These are phyloP conservation scores for Scenedesmus sp. DNA, from an alignment of 163 green algal genomes.

Conservation along the genomic window DNA sequence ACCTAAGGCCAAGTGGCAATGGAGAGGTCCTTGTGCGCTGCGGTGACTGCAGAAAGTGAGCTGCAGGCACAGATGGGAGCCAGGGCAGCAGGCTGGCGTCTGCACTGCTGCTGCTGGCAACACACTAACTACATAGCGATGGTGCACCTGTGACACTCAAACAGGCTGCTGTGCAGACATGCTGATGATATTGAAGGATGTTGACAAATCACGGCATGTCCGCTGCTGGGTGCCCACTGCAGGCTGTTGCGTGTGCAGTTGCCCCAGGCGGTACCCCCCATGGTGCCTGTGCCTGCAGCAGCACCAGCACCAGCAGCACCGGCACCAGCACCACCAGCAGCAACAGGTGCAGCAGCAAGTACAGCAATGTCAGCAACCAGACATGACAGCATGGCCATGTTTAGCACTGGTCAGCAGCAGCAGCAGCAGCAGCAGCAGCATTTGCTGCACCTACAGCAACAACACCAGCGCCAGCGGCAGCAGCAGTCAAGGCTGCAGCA, in stretches of 20 bases:
- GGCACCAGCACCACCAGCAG: background rate
- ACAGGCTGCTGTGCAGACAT: background rate
- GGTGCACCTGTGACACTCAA: background rate
- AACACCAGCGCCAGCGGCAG: background rate
- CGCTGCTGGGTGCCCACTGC: background rate
- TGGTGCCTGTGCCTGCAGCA: conserved; percentile 13
- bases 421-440: background rate
- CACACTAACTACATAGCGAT: background rate
- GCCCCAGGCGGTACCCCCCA: background rate
- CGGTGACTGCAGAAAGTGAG: conserved; percentile 24
- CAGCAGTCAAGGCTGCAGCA: background rate
- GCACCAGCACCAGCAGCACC: background rate
- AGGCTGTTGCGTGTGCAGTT: conserved; percentile 1
- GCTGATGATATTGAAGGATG: background rate
- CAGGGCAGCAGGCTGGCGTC: background rate
- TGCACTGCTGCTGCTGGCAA: background rate
- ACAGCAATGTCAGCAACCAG: background rate
- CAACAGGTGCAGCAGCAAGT: background rate
- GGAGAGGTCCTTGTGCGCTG: conserved; percentile 32
- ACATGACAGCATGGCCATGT: background rate
- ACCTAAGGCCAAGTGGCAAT: background rate
- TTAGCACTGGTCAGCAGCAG: background rate
- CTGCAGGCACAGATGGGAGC: background rate
- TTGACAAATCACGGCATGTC: background rate
- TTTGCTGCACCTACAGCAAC: conserved; percentile 3